These are phyloP conservation scores for Solanum etuberosum DNA, from an alignment of 257 asterid genomes.

Conservation along the genomic window DNA sequence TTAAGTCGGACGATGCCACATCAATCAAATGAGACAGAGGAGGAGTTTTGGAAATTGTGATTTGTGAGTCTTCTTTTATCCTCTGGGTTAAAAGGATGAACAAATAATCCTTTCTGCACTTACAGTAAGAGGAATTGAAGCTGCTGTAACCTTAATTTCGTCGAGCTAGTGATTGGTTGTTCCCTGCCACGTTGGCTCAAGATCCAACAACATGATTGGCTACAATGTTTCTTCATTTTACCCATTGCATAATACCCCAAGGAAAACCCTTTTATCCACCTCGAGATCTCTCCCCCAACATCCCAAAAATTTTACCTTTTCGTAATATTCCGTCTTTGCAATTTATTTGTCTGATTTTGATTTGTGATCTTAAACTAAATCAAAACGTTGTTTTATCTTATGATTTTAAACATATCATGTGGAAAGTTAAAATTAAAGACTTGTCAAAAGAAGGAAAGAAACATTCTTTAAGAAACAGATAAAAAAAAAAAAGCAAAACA, in stretches of 20 bases:
- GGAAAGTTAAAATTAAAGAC: background rate
- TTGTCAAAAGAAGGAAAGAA: background rate
- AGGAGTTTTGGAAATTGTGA: background rate
- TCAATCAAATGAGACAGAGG: background rate
- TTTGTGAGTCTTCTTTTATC: background rate
- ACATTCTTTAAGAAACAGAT: background rate
- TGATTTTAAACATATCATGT: background rate
- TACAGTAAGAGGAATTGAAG: slow-evolving; percentile 13
- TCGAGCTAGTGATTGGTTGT: slow-evolving; percentile 74
- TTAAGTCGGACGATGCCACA: background rate
- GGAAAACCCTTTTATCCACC: slow-evolving; percentile 32
- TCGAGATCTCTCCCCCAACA: slow-evolving; percentile 14
- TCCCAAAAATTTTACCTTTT: background rate
- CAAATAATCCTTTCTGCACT: background rate
- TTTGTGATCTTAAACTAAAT: too few relatives aligned
- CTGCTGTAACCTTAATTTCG: slow-evolving; percentile 59
- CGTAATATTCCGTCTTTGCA: background rate
- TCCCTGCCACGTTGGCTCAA: slow-evolving; percentile 53
- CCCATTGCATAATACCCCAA: slow-evolving; percentile 31
- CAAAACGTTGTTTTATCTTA: too few relatives aligned
- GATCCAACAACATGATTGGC: slow-evolving; percentile 81
- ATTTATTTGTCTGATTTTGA: background rate
- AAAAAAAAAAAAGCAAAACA: background rate
- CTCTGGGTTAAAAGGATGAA: background rate
- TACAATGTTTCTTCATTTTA: slow-evolving; percentile 8